These are phyloP conservation scores for Diaporthe sp. DNA, from an alignment of 2,329 filamentous ascomycete species.

Conservation along the genomic window DNA sequence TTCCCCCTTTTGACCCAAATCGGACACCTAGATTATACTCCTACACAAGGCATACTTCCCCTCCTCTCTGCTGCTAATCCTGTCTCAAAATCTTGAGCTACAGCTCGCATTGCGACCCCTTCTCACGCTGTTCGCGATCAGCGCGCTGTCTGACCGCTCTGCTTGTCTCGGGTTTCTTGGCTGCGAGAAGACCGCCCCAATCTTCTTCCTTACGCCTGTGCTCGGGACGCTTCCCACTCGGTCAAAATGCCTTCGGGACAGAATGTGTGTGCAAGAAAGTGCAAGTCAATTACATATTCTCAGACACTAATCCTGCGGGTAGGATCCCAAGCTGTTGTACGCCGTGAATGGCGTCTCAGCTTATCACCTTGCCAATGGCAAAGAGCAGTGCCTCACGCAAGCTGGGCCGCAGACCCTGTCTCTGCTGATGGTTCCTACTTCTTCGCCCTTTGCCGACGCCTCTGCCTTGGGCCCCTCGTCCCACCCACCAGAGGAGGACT, in stretches of 20 bases:
- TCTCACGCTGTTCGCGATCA: constrained; percentile 13
- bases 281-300: background rate
- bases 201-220: background rate
- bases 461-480: constrained; percentile 65
- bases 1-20: constrained; percentile 17
- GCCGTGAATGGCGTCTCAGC: constrained; percentile 88
- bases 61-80: background rate
- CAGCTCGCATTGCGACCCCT: background rate
- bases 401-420: constrained; percentile 92
- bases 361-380: constrained; percentile 90
- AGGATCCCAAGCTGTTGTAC: constrained; percentile 77
- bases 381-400: constrained; percentile 84
- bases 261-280: constrained; percentile 52
- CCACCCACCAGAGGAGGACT: constrained; percentile 83
- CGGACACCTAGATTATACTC: background rate
- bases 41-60: background rate
- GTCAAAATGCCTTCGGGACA: constrained; percentile 59
- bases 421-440: constrained; percentile 94
- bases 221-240: background rate
- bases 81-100: background rate
- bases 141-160: background rate
- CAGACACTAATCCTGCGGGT: constrained; percentile 33
- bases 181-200: constrained; percentile 18
- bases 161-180: background rate
- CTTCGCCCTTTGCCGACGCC: constrained; percentile 75